These are phyloP conservation scores for Daldinia vernicosa DNA, from an alignment of 495 filamentous ascomycete genomes.

Conservation along the genomic window DNA sequence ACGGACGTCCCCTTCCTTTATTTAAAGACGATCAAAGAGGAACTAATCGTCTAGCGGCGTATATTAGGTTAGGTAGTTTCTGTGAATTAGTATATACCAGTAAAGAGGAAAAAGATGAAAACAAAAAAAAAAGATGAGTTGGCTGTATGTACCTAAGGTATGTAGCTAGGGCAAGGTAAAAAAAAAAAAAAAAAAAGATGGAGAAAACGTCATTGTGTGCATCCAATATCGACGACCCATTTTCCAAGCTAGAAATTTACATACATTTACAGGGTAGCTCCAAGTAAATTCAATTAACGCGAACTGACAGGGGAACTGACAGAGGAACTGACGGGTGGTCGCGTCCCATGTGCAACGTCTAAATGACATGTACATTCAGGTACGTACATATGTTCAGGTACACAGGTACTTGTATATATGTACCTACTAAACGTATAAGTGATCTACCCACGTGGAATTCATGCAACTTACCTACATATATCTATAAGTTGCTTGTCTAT, in stretches of 20 bases:
- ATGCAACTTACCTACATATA: not conserved
- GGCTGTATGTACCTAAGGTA: too few relatives aligned
- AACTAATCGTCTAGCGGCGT: not conserved
- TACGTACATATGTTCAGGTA: not conserved
- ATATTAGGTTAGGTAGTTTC: not conserved
- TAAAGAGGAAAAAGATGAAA: too few relatives aligned
- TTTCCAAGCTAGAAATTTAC: constrained; percentile 9
- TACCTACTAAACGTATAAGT: not conserved
- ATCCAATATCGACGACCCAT: constrained; percentile 20
- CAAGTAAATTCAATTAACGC: constrained; percentile 23
- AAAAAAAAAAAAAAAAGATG: constrained; percentile 3
- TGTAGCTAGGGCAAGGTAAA: not conserved
- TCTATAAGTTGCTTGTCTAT: not conserved
- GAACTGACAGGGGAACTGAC: not conserved
- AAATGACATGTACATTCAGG: constrained; percentile 13
- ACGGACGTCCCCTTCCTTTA: constrained; percentile 8
- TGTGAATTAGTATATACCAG: not conserved
- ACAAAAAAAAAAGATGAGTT: too few relatives aligned
- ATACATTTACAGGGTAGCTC: not conserved
- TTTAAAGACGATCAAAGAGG: not conserved
- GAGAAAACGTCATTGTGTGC: constrained; percentile 37
- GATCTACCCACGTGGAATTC: not conserved
- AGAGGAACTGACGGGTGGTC: not conserved
- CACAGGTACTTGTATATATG: not conserved
- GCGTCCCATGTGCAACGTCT: constrained; percentile 22